Evolutionary conservation across 176 grass and related monocot species (phyloP), one percentile per base, ranked within the genome.

Genomic region (Eleusine coracana): DNA sequence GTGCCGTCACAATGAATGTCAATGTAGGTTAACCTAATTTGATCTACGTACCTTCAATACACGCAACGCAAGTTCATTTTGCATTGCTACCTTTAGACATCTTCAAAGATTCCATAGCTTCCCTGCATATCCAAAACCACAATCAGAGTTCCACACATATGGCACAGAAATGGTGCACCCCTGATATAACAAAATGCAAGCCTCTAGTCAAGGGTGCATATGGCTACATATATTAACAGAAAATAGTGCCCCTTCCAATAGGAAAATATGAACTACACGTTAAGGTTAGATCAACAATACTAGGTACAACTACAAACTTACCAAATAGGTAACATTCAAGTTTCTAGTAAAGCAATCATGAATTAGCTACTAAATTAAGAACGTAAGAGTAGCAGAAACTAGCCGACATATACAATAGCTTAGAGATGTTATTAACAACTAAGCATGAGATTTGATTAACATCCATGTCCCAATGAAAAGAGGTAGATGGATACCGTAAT

Each of bases 51-150:
- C n/a, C 41, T 71, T 71, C 69, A 27, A 58, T 5, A 58, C 20
- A 21, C 54, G 17, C 6, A 34, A 34, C 31, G 18, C 54, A 58
- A 58, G 16, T n/a, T 58, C 54, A 58, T 58, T 37, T 61, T 51
- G 58, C 58, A 46, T 16, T 71, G 14, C 23, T 72, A 27, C 68
- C 34, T 36, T 14, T 7, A 51, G 80, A 54, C 71, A 18, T 14
- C 81, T 83, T 83, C 81, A 65, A 54, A 31, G 59, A 83, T 34
- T 41, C 59, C 28, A 73, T 38, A 66, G 45, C 81, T 74, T 83
- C 21, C 58, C 60, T 83, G 59, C 44, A 75, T 9, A 71, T 27
- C 5, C 56, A 23, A 23, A 74, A 44, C 17, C 21, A 81, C 34
- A 16, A 65, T 64, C 28, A 16, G 20, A 39, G 70, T 45, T 51